Conservation (phyloP, 2,329 filamentous ascomycete genomes). For the Cladophialophora carrionii region DNA sequence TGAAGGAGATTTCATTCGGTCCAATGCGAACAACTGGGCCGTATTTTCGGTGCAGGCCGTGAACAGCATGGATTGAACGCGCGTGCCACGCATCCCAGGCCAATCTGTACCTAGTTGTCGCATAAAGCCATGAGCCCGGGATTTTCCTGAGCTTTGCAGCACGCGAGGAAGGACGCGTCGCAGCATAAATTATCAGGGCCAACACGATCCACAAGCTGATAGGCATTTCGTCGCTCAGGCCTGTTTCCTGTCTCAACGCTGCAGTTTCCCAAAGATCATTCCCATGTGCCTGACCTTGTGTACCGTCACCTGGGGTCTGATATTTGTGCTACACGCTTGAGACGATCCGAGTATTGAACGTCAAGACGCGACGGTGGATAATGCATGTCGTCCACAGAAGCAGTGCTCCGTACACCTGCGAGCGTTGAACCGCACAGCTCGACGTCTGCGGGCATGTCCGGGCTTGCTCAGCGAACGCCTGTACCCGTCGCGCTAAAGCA, state of each 20-base stretch:
- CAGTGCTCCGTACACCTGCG: neutral
- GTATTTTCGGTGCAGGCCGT: constrained; percentile 51
- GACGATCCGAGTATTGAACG: neutral
- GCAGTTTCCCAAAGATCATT: neutral
- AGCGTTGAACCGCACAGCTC: neutral
- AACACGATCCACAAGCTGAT: constrained; percentile 22
- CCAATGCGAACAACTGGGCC: constrained; percentile 55
- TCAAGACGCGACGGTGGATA: neutral
- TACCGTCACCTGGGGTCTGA: neutral
- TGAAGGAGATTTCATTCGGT: constrained; percentile 53
- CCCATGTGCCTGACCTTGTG: constrained; percentile 57
- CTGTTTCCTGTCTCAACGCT: constrained; percentile 70
- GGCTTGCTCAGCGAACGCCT: neutral
- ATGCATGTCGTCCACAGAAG: neutral
- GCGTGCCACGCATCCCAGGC: constrained; percentile 34
- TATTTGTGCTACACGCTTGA: neutral
- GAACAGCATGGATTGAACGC: constrained; percentile 31
- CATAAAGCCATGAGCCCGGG: constrained; percentile 33
- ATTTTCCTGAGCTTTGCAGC: constrained; percentile 28
- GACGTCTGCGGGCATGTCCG: constrained; percentile 14
- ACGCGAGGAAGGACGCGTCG: constrained; percentile 8
- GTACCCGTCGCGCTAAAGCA: neutral
- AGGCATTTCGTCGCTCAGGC: constrained; percentile 62
- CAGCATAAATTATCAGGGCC: constrained; percentile 12
- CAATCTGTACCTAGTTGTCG: constrained; percentile 31